Base-by-base conservation (phyloP, 1,284 basidiomycete species). In the Calocybe gambosa region DNA sequence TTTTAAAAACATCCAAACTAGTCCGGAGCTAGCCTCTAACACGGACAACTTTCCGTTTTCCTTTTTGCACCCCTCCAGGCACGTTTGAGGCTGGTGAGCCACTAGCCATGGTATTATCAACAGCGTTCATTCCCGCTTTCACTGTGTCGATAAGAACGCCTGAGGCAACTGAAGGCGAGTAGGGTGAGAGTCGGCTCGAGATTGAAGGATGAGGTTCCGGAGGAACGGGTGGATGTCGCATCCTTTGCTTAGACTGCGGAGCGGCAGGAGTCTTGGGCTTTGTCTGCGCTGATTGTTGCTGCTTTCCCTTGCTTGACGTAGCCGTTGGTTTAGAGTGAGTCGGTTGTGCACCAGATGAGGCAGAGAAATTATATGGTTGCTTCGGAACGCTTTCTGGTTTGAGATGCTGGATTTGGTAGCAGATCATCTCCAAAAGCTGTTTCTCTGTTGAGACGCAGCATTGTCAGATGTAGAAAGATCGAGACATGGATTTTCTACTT, bases 21-120 rank as follows among this genome's bases (percentile, higher is more conserved):
- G n/a, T n/a, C n/a, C n/a, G n/a, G 6, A 13, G 5, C 21, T 38
- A 38, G 46, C 76, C 80, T 55, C 85, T 74, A n/a, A 89, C 82
- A 53, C 85, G 68, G n/a, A 89, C 73, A 7, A 89, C 83, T 62
- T 84, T 88, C 66, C 83, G 70, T 62, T 87, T 89, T 19, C 85
- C 85, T 58, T 89, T 89, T 54, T 79, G 75, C 42, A 62, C 67
- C 5, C 72, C 74, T 0, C 62, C 68, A 8, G 63, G 55, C 7
- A 56, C 43, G 13, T 66, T 67, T 21, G 69, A 60, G 5, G 59
- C 56, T 28, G 61, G 64, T 5, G 56, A 54, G 10, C 66, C 69
- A 12, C 67, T 65, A 6, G 63, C 55, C 2, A 62, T 65, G 12
- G 65, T 63, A n/a, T 63, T 67, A 46, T 82, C 75, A 49, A 77